Evolutionary conservation across 2,329 filamentous ascomycete species (phyloP), one percentile per base, ranked within the genome.

Genomic region (Juglanconis oblonga): DNA sequence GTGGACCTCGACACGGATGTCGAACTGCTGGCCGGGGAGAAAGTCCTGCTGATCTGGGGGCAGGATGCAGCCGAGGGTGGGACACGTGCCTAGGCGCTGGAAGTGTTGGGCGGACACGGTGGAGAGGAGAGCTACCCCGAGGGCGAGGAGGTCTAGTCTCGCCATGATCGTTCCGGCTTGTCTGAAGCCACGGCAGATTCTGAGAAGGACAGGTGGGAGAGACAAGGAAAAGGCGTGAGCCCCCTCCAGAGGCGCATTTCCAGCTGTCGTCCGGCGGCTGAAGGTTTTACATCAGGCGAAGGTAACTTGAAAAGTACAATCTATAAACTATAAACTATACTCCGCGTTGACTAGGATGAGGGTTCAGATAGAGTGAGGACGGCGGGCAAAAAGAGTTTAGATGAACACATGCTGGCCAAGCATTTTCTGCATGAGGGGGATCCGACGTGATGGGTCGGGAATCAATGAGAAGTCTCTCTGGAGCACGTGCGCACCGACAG

Each of bases 1-100:
- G 71, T 94, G 90, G 35, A 95, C 85, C 73, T 95, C 91, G 62
- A 94, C 83, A 62, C 91, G 87, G 64, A 96, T 87, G 71, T 95
- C 91, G 69, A 95, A 95, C 72, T 85, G 88, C 76, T 95, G 91
- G 11, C 91, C 91, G 5, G 91, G 87, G 1, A 96, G 82, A 76
- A 95, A 95, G 69, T 95, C 91, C 64, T 88, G 87, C 76, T 85
- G 82, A 65, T 87, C 84, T 1, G 84, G 84, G 13, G 84, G 84
- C 13, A 87, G 74, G 51, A 87, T 74, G 66, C 84, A 87, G 64
- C 84, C 84, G 24, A 87, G 77, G 40, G 77, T 77, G 9, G 83
- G 83, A 69, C 84, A 87, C 32, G 80, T 80, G 63, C 84, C 84
- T 17, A 87, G 76, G 54, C 84, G 78, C 72, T 83, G 84, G 73